Percentiles rank a stretch among this genome's conserved stretches.
These are phyloP conservation scores for Coemansia sp. DNA, from an alignment of 192 early-diverging fungal species.

Conservation along the genomic window DNA sequence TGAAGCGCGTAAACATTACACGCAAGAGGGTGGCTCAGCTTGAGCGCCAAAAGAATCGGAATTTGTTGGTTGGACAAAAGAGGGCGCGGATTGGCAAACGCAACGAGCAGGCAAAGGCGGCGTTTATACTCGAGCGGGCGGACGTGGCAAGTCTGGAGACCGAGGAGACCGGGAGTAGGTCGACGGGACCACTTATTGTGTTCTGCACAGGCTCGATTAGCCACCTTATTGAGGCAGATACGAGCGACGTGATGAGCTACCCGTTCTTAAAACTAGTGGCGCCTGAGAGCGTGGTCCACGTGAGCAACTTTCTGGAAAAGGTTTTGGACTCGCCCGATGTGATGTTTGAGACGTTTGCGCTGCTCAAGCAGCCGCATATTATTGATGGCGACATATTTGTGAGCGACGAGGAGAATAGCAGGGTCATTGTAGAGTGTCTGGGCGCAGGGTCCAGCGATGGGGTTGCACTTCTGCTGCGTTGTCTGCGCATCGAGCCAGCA, in stretches of 20 bases:
- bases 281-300: slow-evolving; percentile 26
- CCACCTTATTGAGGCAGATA: slow-evolving; percentile 29
- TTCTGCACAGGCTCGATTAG: slow-evolving; percentile 36
- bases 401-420: slow-evolving; percentile 17
- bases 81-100: slow-evolving; percentile 18
- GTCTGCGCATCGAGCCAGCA: background rate
- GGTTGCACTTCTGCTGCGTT: slow-evolving; percentile 33
- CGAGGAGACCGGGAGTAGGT: background rate
- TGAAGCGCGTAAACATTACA: slow-evolving; percentile 22
- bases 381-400: slow-evolving; percentile 37
- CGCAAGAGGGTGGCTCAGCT: too few species aligned
- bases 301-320: slow-evolving; percentile 30
- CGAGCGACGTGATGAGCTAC: slow-evolving; percentile 24
- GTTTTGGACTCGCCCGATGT: slow-evolving; percentile 27
- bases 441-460: slow-evolving; percentile 43
- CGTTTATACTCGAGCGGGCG: slow-evolving; percentile 36
- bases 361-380: slow-evolving; percentile 31
- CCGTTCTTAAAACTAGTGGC: slow-evolving; percentile 44
- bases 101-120: slow-evolving; percentile 17
- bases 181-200: slow-evolving; percentile 25
- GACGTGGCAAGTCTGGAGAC: slow-evolving; percentile 12
- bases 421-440: slow-evolving; percentile 35
- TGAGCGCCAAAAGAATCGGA: too few species aligned
- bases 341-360: slow-evolving; percentile 36
- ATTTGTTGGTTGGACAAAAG: too few species aligned